These are phyloP conservation scores for Venturiaceae sp. DNA, from an alignment of 2,329 filamentous ascomycete species.

Conservation along the genomic window DNA sequence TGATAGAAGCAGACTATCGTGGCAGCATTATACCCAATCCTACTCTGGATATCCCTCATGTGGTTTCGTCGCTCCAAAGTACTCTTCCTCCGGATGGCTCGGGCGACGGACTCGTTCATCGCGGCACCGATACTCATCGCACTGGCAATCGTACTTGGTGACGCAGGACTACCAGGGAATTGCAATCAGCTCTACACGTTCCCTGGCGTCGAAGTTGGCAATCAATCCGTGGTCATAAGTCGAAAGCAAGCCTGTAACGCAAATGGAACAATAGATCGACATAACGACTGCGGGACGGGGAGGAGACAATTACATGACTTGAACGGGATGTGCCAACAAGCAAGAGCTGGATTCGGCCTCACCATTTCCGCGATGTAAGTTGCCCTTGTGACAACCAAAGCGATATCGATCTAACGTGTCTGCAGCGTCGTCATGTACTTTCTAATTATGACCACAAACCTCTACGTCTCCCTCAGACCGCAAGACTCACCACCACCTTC, in stretches of 20 bases:
- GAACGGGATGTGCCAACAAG: neutral
- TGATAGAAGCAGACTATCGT: neutral
- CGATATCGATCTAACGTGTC: neutral
- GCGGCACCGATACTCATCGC: neutral
- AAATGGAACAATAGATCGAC: neutral
- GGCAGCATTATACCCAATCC: neutral
- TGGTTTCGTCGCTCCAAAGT: neutral
- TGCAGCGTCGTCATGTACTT: neutral
- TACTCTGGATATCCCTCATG: neutral
- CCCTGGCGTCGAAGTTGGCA: neutral
- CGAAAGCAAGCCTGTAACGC: neutral
- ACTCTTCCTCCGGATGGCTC: neutral
- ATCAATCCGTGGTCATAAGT: neutral
- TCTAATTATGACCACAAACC: neutral
- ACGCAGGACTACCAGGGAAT: neutral
- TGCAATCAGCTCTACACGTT: neutral
- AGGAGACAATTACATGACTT: neutral
- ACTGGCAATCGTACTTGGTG: neutral
- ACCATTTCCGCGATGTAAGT: constrained; percentile 1
- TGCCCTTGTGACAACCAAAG: neutral
- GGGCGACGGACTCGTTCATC: constrained; percentile 1
- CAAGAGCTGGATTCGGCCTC: neutral
- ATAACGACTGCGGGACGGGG: constrained; percentile 2
- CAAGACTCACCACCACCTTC: neutral
- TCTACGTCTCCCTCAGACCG: neutral